phyloP scores from a whole-genome alignment of 2,329 filamentous ascomycete genomes.

The Colletotrichum tofieldiae region DNA sequence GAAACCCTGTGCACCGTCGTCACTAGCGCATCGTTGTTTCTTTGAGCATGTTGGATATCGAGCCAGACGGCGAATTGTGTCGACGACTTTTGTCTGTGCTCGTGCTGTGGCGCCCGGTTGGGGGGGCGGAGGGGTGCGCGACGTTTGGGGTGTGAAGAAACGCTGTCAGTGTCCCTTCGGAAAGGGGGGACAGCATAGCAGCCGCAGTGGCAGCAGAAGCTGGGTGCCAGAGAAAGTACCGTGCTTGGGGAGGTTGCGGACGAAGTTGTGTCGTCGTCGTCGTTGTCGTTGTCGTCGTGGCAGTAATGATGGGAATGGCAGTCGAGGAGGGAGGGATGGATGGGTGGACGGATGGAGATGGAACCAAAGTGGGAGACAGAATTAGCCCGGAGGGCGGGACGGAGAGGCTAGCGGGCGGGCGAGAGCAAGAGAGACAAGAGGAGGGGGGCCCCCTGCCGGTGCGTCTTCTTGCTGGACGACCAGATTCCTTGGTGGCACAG shows the following conservation, averaged over 20 bases:
- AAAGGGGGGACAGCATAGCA: not conserved
- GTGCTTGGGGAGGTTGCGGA: slow-evolving; percentile 12
- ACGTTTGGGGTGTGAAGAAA: slow-evolving; percentile 3
- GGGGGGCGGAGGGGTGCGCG: not conserved
- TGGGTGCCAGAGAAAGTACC: slow-evolving; percentile 14
- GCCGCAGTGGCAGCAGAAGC: slow-evolving; percentile 4
- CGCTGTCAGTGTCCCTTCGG: not conserved
- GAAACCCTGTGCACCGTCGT: not conserved
- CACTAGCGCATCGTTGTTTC: not conserved
- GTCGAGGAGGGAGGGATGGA: slow-evolving; percentile 9
- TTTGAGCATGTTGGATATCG: slow-evolving; percentile 10
- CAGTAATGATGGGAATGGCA: slow-evolving; percentile 2
- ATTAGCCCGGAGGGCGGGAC: slow-evolving; percentile 29
- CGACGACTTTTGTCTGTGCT: slow-evolving; percentile 7
- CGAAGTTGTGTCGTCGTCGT: not conserved
- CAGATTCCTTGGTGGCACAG: slow-evolving; percentile 40
- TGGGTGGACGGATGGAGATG: not conserved
- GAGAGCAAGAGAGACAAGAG: slow-evolving; percentile 38
- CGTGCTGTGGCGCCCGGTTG: slow-evolving; percentile 11
- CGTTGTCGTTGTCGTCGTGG: not conserved
- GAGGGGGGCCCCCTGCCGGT: slow-evolving; percentile 38
- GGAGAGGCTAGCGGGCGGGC: slow-evolving; percentile 29
- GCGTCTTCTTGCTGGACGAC: slow-evolving; percentile 32
- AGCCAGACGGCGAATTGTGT: slow-evolving; percentile 11
- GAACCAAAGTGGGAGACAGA: slow-evolving; percentile 25